Evolutionary conservation across 805 yeast species (phyloP).

Genomic region (Ogataea methanolica): DNA sequence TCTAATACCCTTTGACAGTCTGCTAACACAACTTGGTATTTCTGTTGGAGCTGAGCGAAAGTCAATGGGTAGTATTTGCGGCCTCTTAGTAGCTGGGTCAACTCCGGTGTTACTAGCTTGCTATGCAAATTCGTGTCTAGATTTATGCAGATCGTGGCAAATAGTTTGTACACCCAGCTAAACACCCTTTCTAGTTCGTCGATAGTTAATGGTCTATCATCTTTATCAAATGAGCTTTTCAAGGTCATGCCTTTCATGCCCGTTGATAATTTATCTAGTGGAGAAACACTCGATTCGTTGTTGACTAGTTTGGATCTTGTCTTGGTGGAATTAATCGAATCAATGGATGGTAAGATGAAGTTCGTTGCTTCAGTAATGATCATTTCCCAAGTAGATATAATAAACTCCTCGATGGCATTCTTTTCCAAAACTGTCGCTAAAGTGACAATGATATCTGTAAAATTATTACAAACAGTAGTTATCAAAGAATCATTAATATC

Average conservation of each 20-base stretch:
- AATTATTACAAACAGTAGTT: not conserved
- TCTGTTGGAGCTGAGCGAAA: constrained; percentile 9
- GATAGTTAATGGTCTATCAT: not conserved
- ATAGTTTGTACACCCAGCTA: constrained; percentile 16
- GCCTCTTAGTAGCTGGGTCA: constrained; percentile 5
- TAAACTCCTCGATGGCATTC: constrained; percentile 3
- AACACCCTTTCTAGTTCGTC: constrained; percentile 13
- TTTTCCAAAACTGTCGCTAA: not conserved
- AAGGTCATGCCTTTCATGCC: not conserved
- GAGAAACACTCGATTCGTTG: not conserved
- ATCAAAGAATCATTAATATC: constrained; percentile 5
- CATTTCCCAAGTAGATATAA: constrained; percentile 1
- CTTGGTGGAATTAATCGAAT: not conserved
- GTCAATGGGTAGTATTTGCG: constrained; percentile 4
- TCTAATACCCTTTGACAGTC: constrained; percentile 3
- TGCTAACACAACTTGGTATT: constrained; percentile 3
- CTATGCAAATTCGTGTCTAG: constrained; percentile 5
- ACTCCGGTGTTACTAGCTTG: constrained; percentile 4
- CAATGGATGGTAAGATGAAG: constrained; percentile 2
- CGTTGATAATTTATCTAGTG: not conserved
- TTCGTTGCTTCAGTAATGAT: not conserved
- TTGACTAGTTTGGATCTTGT: not conserved
- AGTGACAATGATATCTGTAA: not conserved
- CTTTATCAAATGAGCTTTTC: not conserved
- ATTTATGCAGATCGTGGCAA: constrained; percentile 5